phyloP scores from a whole-genome alignment of 2,329 filamentous ascomycete species.

The Aspergillus sp. region DNA sequence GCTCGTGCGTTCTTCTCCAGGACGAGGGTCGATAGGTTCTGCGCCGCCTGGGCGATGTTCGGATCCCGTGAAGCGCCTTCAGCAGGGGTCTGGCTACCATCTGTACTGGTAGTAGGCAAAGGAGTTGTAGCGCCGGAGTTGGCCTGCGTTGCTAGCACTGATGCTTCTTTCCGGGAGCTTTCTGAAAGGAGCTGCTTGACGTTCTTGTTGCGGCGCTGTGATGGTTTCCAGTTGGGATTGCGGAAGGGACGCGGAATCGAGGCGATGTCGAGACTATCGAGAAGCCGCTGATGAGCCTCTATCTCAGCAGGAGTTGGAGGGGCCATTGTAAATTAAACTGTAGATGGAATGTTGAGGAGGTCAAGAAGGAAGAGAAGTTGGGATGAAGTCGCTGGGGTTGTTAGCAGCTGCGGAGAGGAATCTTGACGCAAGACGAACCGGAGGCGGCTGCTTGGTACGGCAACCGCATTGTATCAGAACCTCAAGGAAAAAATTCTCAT shows the following conservation, averaged over 20 bases:
- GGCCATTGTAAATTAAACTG: conserved; percentile 41
- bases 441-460: too few species aligned
- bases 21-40: conserved; percentile 80
- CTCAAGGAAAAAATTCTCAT: too few species aligned
- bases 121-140: conserved; percentile 77
- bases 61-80: conserved; percentile 37
- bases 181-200: conserved; percentile 95
- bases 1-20: conserved; percentile 67
- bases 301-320: conserved; percentile 66
- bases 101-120: conserved; percentile 33
- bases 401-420: too few species aligned
- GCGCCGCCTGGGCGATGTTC: conserved; percentile 85
- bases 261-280: conserved; percentile 90
- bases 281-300: conserved; percentile 77
- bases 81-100: conserved; percentile 44
- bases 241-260: conserved; percentile 83
- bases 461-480: too few species aligned
- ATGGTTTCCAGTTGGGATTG: conserved; percentile 83
- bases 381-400: neutral
- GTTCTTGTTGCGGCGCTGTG: conserved; percentile 96
- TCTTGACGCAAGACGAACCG: too few species aligned
- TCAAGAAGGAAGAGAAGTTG: neutral
- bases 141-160: conserved; percentile 74
- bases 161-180: conserved; percentile 83
- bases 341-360: conserved; percentile 2